phyloP scores from a whole-genome alignment of 768 basidiomycete species.

The Lactifluus volemus region DNA sequence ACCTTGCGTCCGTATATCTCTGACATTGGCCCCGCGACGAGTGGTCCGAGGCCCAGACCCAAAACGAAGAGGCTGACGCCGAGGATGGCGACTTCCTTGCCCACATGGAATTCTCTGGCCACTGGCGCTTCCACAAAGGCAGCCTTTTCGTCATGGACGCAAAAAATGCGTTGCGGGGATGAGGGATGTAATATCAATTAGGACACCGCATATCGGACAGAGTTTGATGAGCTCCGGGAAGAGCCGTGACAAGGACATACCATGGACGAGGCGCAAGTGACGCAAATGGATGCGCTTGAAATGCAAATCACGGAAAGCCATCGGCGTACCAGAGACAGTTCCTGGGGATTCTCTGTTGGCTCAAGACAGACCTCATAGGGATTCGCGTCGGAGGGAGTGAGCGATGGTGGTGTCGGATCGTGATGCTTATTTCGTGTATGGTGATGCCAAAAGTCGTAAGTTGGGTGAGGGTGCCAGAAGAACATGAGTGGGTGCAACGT shows the following conservation, averaged over 20 bases:
- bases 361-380: constrained; percentile 16
- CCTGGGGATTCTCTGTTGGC: constrained; percentile 21
- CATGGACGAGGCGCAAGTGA: constrained; percentile 23
- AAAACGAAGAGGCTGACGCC: constrained; percentile 33
- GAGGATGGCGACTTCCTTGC: constrained; percentile 33
- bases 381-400: neutral
- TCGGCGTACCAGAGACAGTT: constrained; percentile 13
- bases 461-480: constrained; percentile 3
- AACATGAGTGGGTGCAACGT: neutral
- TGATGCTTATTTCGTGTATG: neutral
- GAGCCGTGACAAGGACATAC: constrained; percentile 6
- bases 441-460: neutral
- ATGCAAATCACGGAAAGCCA: constrained; percentile 22
- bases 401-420: neutral
- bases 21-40: constrained; percentile 32
- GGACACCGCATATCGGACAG: no score
- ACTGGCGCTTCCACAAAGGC: constrained; percentile 33
- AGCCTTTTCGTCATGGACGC: constrained; percentile 15
- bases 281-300: constrained; percentile 20
- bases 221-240: no score
- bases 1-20: constrained; percentile 54
- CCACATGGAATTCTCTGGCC: constrained; percentile 30
- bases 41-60: constrained; percentile 27
- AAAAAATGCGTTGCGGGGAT: no score
- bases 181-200: no score